These are phyloP conservation scores for Mucor lusitanicus DNA, from an alignment of 371 early-diverging fungal species.

Conservation along the genomic window DNA sequence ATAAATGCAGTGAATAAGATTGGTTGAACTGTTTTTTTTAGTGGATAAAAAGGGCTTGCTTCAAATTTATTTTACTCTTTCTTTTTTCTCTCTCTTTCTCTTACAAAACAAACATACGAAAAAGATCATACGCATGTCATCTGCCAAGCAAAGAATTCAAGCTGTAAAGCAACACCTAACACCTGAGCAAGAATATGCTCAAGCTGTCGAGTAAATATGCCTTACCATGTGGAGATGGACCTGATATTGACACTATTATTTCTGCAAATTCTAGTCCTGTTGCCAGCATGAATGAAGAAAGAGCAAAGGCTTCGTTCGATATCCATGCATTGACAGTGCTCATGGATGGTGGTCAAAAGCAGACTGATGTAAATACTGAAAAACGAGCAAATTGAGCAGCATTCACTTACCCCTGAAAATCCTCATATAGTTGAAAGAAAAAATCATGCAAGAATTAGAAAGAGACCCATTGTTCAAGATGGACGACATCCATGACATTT, in stretches of 20 bases:
- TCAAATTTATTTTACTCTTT: not conserved
- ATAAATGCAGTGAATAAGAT: constrained; percentile 14
- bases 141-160: constrained; percentile 20
- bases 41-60: not conserved
- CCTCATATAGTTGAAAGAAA: constrained; percentile 63
- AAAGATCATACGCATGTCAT: constrained; percentile 1
- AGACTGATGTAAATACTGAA: constrained; percentile 49
- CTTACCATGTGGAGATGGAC: constrained; percentile 9
- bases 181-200: constrained; percentile 26
- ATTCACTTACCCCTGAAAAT: not conserved
- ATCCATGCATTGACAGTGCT: constrained; percentile 80
- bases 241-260: not conserved
- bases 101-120: not conserved
- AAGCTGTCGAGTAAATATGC: constrained; percentile 30
- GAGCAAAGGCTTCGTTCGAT: constrained; percentile 74
- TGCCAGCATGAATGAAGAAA: constrained; percentile 66
- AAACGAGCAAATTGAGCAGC: too few species aligned
- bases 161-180: constrained; percentile 26
- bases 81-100: not conserved
- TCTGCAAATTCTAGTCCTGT: constrained; percentile 32
- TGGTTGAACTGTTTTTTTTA: constrained; percentile 1
- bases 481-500: constrained; percentile 80
- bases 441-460: constrained; percentile 86
- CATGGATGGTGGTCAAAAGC: constrained; percentile 77
- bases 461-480: constrained; percentile 86